phyloP scores from a whole-genome alignment of 192 early-diverging fungal genomes.

The Funneliformis mosseae region DNA sequence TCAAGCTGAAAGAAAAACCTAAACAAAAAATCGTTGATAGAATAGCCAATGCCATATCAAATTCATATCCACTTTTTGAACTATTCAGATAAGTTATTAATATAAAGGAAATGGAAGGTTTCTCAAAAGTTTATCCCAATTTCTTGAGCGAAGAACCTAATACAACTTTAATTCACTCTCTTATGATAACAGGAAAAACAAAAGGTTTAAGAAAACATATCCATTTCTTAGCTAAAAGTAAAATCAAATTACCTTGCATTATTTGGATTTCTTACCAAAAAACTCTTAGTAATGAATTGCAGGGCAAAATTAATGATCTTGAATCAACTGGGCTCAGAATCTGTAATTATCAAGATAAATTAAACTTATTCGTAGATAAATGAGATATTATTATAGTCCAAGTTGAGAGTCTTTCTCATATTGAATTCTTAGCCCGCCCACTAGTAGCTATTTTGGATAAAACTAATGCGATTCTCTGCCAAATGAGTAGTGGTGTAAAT shows the following conservation, averaged over 20 bases:
- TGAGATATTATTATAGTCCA: background rate
- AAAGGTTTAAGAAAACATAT: conserved; percentile 7
- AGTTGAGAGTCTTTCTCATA: conserved; percentile 4
- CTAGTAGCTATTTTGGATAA: background rate
- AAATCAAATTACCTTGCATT: background rate
- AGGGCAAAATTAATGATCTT: conserved; percentile 7
- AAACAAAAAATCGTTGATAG: conserved; percentile 7
- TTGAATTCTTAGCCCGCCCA: background rate
- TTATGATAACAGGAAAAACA: conserved; percentile 5
- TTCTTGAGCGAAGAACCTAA: conserved; percentile 9
- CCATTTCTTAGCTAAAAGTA: background rate
- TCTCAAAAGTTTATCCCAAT: conserved; percentile 7
- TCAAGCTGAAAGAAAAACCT: too few relatives aligned
- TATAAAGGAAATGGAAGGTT: too few relatives aligned
- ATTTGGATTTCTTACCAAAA: conserved; percentile 18
- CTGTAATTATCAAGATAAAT: background rate
- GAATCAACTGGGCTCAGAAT: background rate
- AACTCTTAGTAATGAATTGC: conserved; percentile 21
- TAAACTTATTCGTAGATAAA: background rate
- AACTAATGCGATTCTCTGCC: background rate
- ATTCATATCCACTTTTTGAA: background rate
- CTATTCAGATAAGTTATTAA: too few relatives aligned
- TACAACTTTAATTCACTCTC: conserved; percentile 17
- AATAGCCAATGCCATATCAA: background rate
- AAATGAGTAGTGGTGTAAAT: conserved; percentile 17